These are phyloP conservation scores for Byssochlamys sp. DNA, from an alignment of 2,329 filamentous ascomycete genomes.

Conservation along the genomic window DNA sequence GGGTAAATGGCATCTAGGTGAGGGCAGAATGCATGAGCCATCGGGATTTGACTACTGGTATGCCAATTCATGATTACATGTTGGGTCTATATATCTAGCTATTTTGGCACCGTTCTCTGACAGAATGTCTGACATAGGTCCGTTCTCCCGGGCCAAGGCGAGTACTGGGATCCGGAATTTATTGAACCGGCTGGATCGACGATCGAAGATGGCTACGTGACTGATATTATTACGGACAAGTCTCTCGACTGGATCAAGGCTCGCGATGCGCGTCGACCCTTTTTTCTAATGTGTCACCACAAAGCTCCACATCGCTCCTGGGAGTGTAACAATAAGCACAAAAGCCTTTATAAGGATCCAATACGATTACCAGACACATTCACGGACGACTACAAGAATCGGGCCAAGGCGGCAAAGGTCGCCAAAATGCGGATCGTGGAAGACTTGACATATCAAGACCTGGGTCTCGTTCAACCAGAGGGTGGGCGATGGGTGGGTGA, in stretches of 20 bases:
- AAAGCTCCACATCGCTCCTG: constrained; percentile 47
- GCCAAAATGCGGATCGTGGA: constrained; percentile 46
- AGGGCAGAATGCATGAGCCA: constrained; percentile 38
- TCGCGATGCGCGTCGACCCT: constrained; percentile 29
- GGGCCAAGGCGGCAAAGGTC: constrained; percentile 40
- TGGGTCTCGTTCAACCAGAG: constrained; percentile 44
- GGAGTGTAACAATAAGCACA: constrained; percentile 44
- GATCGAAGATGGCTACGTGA: constrained; percentile 37
- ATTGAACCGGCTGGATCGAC: constrained; percentile 32
- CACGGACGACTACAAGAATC: constrained; percentile 46
- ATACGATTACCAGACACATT: constrained; percentile 44
- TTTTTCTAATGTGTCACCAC: constrained; percentile 50
- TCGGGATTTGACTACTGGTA: constrained; percentile 45
- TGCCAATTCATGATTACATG: not conserved
- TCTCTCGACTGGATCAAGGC: constrained; percentile 34
- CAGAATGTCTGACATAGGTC: not conserved
- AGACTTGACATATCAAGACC: constrained; percentile 42
- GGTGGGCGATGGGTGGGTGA: constrained; percentile 36
- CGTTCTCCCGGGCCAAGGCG: constrained; percentile 44
- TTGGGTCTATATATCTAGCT: not conserved
- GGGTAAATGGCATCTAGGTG: constrained; percentile 47
- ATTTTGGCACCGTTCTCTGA: too few relatives aligned
- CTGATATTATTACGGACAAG: constrained; percentile 46
- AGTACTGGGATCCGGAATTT: constrained; percentile 44
- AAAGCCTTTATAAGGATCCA: constrained; percentile 39